Percentiles rank a stretch among this genome's conserved stretches.
These are phyloP conservation scores for Aspergillus latus DNA, from an alignment of 2,329 filamentous ascomycete species.

Conservation along the genomic window DNA sequence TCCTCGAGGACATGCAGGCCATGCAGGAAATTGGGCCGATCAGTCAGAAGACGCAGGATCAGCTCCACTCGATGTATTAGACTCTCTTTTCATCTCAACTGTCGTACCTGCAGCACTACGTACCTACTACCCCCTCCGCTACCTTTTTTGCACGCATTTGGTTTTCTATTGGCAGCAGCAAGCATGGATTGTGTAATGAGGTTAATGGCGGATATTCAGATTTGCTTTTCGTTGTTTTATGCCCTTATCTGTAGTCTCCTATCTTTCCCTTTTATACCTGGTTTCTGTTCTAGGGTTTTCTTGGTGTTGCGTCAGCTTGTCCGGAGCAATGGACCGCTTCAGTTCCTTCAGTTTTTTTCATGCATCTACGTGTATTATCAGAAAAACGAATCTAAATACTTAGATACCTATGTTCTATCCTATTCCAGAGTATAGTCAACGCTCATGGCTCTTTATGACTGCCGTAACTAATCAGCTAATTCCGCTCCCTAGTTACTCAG, in stretches of 20 bases:
- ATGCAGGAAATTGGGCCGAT: conserved; percentile 46
- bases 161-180: conserved; percentile 17
- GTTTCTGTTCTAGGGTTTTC: conserved; percentile 5
- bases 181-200: conserved; percentile 21
- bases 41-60: conserved; percentile 37
- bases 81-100: conserved; percentile 3
- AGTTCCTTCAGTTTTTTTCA: neutral
- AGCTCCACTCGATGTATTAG: conserved; percentile 25
- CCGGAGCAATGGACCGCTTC: neutral
- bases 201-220: conserved; percentile 16
- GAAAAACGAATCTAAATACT: neutral
- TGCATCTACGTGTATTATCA: conserved; percentile 8
- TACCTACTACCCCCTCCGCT: neutral
- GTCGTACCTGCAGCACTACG: neutral
- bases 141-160: conserved; percentile 12
- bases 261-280: conserved; percentile 13
- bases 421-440: neutral
- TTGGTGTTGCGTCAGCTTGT: conserved; percentile 10
- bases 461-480: neutral
- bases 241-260: conserved; percentile 1
- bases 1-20: conserved; percentile 58
- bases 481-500: neutral
- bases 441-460: neutral
- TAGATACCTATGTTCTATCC: neutral
- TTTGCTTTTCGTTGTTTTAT: conserved; percentile 5